Base-by-base conservation (phyloP, 768 basidiomycete species). In the Tephrocybe rancida region DNA sequence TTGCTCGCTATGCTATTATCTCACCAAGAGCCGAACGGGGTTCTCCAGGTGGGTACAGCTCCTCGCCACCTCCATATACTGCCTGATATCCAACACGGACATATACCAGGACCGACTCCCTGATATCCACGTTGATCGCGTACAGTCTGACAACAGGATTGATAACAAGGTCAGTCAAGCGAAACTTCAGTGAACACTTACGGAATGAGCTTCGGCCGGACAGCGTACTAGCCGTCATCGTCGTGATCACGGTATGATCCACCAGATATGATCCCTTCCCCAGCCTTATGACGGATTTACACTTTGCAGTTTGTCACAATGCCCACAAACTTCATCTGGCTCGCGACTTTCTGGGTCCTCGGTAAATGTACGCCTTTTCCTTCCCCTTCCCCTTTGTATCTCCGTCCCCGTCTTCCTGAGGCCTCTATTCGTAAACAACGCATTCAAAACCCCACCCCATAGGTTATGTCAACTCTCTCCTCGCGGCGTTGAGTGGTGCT, bases 381-480 rank as follows among this genome's bases (percentile, higher is more conserved):
- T 16, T 16, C 5, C 35, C 14, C 35, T 37, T 16, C 35, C 35
- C 35, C 7, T 16, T 16, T 16, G 5, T 16, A 5, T 16, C 4
- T 37, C 35, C 35, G 4, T 9, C 35, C 11, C 35, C 11, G 5
- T 37, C n/a, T 9, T 37, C 35, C 7, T 5, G n/a, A 37, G 11
- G 11, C 35, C 35, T 16, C 35, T 16, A 37, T 30, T 30, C 29
- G 29, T 30, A 5, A 5, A 30, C 13, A 30, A 6, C 7, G 29
- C 38, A n/a, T 19, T 13, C 18, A 2, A 3, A 24, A 58, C 22
- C n/a, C 14, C 32, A 50, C 7, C 10, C 45, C 44, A 32, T 49
- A 81, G 79, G 76, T 57, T 80, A 82, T 56, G 78, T 81, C 19
- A 82, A 81, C 56, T 80, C 79, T 1, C 61, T 79, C 24, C 64